A percentile compares a stretch with the other conserved stretches of the same genome.
These are phyloP conservation scores for Wickerhamiella vanderwaltii DNA, from an alignment of 805 yeast species.

Conservation along the genomic window DNA sequence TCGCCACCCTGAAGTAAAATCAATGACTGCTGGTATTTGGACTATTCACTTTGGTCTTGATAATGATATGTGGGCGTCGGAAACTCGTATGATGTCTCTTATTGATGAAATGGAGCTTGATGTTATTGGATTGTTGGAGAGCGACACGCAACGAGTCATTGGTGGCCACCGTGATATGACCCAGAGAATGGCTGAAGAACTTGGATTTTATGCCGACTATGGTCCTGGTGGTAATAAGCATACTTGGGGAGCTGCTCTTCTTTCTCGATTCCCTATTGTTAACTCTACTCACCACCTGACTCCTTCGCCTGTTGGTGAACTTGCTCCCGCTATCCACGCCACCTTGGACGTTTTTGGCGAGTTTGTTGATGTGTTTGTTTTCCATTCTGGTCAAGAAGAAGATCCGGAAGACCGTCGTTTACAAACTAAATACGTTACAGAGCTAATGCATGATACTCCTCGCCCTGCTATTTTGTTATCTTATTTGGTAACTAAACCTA, in stretches of 20 bases:
- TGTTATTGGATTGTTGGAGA: slow-evolving; percentile 79
- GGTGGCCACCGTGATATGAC: slow-evolving; percentile 95
- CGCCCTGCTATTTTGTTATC: slow-evolving; percentile 81
- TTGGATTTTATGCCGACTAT: slow-evolving; percentile 88
- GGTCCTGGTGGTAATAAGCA: slow-evolving; percentile 98
- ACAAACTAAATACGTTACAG: slow-evolving; percentile 65
- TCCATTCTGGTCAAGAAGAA: slow-evolving; percentile 97
- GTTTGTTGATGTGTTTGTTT: slow-evolving; percentile 81
- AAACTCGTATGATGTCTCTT: slow-evolving; percentile 74
- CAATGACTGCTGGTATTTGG: slow-evolving; percentile 95
- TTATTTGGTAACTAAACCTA: slow-evolving; percentile 80
- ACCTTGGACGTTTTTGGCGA: slow-evolving; percentile 85
- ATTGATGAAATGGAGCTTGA: slow-evolving; percentile 80
- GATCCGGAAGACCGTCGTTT: slow-evolving; percentile 86
- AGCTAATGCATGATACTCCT: slow-evolving; percentile 67
- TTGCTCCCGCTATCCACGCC: slow-evolving; percentile 97
- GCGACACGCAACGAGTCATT: slow-evolving; percentile 84
- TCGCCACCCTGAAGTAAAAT: slow-evolving; percentile 49
- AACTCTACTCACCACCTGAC: slow-evolving; percentile 81
- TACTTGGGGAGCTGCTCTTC: slow-evolving; percentile 92
- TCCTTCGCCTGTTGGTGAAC: slow-evolving; percentile 95
- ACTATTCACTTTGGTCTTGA: slow-evolving; percentile 95
- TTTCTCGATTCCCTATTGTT: slow-evolving; percentile 88
- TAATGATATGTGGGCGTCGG: slow-evolving; percentile 96
- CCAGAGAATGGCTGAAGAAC: slow-evolving; percentile 78